Evolutionary conservation across 495 filamentous ascomycete genomes (phyloP), one percentile per base, ranked within the genome.

Genomic region (Penicillium coprophilum): DNA sequence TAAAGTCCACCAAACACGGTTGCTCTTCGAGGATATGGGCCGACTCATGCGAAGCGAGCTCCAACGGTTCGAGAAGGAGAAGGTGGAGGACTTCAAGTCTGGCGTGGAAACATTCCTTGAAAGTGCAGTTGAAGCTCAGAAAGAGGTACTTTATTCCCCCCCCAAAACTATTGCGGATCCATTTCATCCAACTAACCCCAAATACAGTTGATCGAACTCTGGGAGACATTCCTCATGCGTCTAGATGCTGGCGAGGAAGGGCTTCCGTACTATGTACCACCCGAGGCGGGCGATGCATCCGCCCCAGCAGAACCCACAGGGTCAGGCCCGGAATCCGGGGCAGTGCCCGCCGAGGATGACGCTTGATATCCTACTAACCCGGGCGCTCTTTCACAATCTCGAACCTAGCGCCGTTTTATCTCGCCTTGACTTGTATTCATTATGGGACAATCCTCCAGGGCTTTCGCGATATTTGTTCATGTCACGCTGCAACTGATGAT

Each of bases 1-100:
- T 56, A 92, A 89, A 68, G 89, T 96, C n/a, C 90, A 98, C 70
- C 89, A 94, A 64, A 87, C 91, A 2, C 79, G 92, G 47, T 68
- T 98, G 54, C 71, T 96, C 52, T 98, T 98, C 69, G 94, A 98
- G 58, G 95, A 98, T 68, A 97, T 98, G 94, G 94, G 94, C 12
- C 81, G 91, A 24, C 76, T 96, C 68, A 93, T 98, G 92, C 82
- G 90, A 38, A 76, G 78, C 28, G 94, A 98, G 71, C 78, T 98
- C 56, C 94, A 97, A 58, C 80, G 92, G 27, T 98, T 98, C 64
- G 94, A 97, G 77, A 84, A 84, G 62, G 94, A 98, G 76, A 98
- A 98, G 78, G 94, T 98, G 8, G 94, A 98, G 69, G 94, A 98
- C 70, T 98, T 98, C 74, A 98, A 97, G 77, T 92, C 88, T 57